A percentile compares a stretch with the other conserved stretches of the same genome.
Conservation (phyloP, 73 alveolate genomes). For the Paramecium biaurelia region DNA sequence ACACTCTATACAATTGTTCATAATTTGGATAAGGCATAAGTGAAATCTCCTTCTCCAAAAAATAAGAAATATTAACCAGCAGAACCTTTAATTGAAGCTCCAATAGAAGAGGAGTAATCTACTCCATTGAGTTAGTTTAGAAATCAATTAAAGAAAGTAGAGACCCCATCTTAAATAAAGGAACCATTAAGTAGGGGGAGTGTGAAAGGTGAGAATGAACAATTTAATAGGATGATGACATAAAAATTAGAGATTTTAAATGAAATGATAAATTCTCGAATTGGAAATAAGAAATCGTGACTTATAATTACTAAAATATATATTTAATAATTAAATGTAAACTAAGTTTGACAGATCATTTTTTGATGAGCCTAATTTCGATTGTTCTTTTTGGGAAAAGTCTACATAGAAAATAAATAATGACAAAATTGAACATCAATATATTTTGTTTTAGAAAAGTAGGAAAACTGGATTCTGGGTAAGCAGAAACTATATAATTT, state of each 20-base stretch:
- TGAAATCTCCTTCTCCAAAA: not conserved
- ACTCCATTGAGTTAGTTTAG: not conserved
- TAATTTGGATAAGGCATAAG: not conserved
- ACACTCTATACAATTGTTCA: slow-evolving; percentile 9
- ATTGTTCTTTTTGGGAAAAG: not conserved
- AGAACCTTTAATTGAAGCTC: slow-evolving; percentile 4
- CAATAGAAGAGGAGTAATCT: slow-evolving; percentile 8
- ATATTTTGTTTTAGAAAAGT: not conserved
- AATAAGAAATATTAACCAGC: not conserved
- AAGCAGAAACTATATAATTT: not conserved
- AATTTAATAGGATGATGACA: not conserved
- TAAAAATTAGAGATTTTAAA: slow-evolving; percentile 2
- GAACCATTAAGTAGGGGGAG: not conserved
- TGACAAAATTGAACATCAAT: not conserved
- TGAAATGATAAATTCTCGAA: slow-evolving; percentile 8
- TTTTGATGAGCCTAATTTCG: not conserved
- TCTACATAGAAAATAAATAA: not conserved
- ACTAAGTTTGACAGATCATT: not conserved
- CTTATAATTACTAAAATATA: not conserved
- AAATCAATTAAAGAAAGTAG: not conserved
- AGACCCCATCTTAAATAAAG: not conserved
- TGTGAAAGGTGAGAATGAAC: not conserved
- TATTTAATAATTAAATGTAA: not conserved
- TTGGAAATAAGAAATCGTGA: not conserved
- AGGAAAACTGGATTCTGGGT: slow-evolving; percentile 41